These are phyloP conservation scores for Spergularia azorica DNA, from an alignment of 179 eudicot genomes.

Conservation along the genomic window DNA sequence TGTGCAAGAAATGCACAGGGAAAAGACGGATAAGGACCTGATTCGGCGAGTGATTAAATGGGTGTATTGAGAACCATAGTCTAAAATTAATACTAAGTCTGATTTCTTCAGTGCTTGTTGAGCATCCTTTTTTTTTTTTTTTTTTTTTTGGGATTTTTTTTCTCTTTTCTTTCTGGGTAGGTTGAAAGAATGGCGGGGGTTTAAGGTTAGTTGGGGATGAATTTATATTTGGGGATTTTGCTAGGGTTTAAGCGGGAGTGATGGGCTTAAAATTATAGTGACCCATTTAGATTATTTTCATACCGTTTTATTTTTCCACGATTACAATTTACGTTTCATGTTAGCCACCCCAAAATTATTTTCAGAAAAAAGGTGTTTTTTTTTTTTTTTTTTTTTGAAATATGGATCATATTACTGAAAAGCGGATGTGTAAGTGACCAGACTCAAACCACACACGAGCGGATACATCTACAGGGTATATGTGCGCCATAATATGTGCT, in stretches of 20 bases:
- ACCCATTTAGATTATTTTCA: no score
- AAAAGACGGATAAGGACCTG: slow-evolving; percentile 67
- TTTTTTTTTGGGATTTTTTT: slow-evolving; percentile 5
- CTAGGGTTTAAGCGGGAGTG: slow-evolving; percentile 28
- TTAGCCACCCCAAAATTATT: no score
- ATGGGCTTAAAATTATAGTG: slow-evolving; percentile 8
- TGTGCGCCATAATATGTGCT: no score
- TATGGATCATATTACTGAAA: no score
- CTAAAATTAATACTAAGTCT: slow-evolving; percentile 74
- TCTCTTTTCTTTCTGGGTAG: no score
- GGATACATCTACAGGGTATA: no score
- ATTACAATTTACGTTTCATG: no score
- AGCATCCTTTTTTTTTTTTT: slow-evolving; percentile 43
- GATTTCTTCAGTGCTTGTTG: slow-evolving; percentile 47
- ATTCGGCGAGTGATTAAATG: slow-evolving; percentile 89
- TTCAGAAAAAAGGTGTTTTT: no score
- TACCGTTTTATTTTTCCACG: no score
- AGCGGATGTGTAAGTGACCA: no score
- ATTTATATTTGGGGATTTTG: neutral
- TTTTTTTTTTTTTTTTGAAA: no score
- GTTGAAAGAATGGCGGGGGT: neutral
- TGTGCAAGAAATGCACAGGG: slow-evolving; percentile 93
- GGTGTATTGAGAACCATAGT: slow-evolving; percentile 91
- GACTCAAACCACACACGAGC: no score
- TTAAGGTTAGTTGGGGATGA: neutral